phyloP scores from a whole-genome alignment of 2,329 filamentous ascomycete genomes.

The Mycogone perniciosa region DNA sequence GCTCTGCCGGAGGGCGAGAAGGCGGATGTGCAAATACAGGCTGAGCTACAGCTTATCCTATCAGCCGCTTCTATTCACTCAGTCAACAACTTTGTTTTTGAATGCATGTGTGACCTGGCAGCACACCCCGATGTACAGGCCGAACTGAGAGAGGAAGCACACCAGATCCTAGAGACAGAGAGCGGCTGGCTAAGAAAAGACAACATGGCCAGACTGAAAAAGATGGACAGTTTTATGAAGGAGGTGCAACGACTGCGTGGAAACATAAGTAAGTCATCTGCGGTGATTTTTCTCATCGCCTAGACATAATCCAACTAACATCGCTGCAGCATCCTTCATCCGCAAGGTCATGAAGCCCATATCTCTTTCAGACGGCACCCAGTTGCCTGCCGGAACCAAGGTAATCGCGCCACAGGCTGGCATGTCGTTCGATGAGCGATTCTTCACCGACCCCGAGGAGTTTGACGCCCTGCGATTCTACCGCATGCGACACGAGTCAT shows the following conservation, averaged over 20 bases:
- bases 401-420: slow-evolving; percentile 36
- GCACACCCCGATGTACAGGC: slow-evolving; percentile 41
- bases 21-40: slow-evolving; percentile 31
- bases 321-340: slow-evolving; percentile 34
- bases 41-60: slow-evolving; percentile 39
- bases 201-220: slow-evolving; percentile 38
- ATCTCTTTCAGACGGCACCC: slow-evolving; percentile 38
- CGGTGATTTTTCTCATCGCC: not conserved
- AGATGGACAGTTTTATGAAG: slow-evolving; percentile 45
- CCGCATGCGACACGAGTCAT: slow-evolving; percentile 33
- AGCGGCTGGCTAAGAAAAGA: slow-evolving; percentile 37
- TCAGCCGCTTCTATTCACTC: slow-evolving; percentile 41
- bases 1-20: slow-evolving; percentile 33
- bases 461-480: slow-evolving; percentile 47
- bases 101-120: slow-evolving; percentile 45
- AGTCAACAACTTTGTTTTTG: slow-evolving; percentile 38
- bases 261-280: slow-evolving; percentile 33
- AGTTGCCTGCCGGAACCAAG: slow-evolving; percentile 37
- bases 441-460: slow-evolving; percentile 34
- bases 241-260: slow-evolving; percentile 35
- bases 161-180: slow-evolving; percentile 34
- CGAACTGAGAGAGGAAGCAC: slow-evolving; percentile 43
- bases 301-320: slow-evolving; percentile 15
- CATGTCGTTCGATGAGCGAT: slow-evolving; percentile 35
- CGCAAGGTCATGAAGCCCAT: slow-evolving; percentile 41